Percentiles rank a stretch among this genome's conserved stretches.
These are phyloP conservation scores for Teunomyces pallodes DNA, from an alignment of 805 yeast genomes.

Conservation along the genomic window DNA sequence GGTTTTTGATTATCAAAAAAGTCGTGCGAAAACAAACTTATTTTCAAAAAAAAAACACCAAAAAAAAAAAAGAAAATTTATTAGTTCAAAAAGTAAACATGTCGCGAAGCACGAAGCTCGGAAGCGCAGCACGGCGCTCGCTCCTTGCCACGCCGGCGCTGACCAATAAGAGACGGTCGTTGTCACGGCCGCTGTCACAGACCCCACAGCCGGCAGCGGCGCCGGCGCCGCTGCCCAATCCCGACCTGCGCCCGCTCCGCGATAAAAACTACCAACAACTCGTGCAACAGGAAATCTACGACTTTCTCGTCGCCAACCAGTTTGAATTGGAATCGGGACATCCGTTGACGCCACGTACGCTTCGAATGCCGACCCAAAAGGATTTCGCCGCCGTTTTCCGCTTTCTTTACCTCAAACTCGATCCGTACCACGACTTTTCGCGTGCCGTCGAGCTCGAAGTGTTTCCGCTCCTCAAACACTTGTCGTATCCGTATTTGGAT, in stretches of 20 bases:
- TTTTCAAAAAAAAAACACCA: not conserved
- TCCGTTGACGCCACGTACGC: constrained; percentile 59
- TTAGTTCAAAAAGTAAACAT: not conserved
- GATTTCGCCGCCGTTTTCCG: constrained; percentile 78
- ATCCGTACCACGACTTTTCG: constrained; percentile 72
- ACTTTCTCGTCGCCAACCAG: constrained; percentile 58
- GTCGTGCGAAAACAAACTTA: not conserved
- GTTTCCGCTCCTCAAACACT: constrained; percentile 57
- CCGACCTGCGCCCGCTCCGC: constrained; percentile 75
- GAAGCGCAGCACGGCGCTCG: constrained; percentile 24
- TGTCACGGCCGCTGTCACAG: constrained; percentile 15
- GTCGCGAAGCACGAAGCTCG: constrained; percentile 1
- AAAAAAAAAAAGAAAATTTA: not conserved
- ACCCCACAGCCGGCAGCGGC: constrained; percentile 14
- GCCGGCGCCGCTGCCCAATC: constrained; percentile 6
- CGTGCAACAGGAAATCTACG: constrained; percentile 66
- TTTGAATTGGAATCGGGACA: constrained; percentile 77
- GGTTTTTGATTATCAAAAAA: not conserved
- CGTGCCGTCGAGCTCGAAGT: constrained; percentile 75
- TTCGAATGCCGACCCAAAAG: constrained; percentile 80
- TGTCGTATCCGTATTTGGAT: constrained; percentile 79
- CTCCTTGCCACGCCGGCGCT: constrained; percentile 35
- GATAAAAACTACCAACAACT: constrained; percentile 65
- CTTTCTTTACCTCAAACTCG: constrained; percentile 73
- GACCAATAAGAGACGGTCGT: constrained; percentile 21